Base-by-base conservation (phyloP, 306 rosid genomes). In the Gynostemma pentaphyllum region DNA sequence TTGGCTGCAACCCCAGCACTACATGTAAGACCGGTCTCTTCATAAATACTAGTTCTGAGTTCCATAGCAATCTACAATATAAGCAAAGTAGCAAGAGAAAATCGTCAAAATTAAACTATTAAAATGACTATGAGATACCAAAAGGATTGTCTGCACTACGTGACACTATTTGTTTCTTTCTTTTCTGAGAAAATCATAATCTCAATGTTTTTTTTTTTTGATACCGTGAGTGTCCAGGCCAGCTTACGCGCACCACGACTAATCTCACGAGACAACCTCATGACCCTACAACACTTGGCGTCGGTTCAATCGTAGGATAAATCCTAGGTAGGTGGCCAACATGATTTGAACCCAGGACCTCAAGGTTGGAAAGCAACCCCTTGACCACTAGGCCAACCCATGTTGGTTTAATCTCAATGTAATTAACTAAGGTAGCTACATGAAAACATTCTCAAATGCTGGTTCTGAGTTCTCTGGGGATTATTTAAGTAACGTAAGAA, bases 1-100 rank as follows among this genome's bases (percentile, higher is more conserved):
- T 92, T 92, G 64, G 96, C 88, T 70, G 95, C 98, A 59, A 92
- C 90, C 72, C 98, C 98, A 72, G 92, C 98, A 57, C 98, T 92
- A 62, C 95, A 88, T 13, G 87, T 92, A 73, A 92, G 90, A 72
- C 95, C 96, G 36, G 98, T 92, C 78, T 86, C 94, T 68, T 82
- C 88, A 71, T 61, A 56, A 67, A 92, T 87, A 45, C 81, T 18
- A 53, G 73, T 70, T 78, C 98, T 84, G 70, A 92, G 88, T 78
- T 86, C 95, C 72, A 68, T 66, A 18, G 95, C 96, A 84, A 88
- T 75, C 98, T 88, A 64, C 50, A 51, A 68, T 42, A 64, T 22
- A 28, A 56, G 45, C 70, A 69, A 41, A 18, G 62, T 73, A 28
- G 50, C 48, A 24, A 67, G 45, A 46, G 4, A 64, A 32, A 68